phyloP scores from a whole-genome alignment of 1,284 basidiomycete genomes.

The Laetiporus sulphureus region DNA sequence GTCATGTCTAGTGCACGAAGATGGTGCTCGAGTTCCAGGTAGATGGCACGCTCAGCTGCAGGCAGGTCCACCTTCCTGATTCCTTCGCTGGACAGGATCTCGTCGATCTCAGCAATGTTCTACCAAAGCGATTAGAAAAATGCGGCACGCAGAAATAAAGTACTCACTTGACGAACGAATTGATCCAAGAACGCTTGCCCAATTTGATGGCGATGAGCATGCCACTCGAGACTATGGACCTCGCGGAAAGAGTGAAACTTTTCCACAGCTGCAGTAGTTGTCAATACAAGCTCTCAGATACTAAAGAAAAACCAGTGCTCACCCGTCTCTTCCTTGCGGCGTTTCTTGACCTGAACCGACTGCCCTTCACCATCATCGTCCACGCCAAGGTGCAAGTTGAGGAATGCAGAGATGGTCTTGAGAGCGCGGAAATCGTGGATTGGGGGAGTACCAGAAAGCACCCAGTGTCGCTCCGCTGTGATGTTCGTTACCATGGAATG shows the following conservation, averaged over 20 bases:
- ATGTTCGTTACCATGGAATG: conserved; percentile 76
- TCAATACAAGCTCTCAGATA: conserved; percentile 6
- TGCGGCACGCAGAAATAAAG: background rate
- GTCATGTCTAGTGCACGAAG: conserved; percentile 86
- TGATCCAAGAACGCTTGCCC: conserved; percentile 82
- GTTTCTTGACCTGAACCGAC: conserved; percentile 70
- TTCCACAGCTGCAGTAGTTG: conserved; percentile 64
- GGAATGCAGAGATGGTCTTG: conserved; percentile 85
- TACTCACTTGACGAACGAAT: conserved; percentile 76
- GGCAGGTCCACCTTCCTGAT: conserved; percentile 71
- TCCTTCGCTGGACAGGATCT: conserved; percentile 77
- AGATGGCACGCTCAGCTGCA: conserved; percentile 91
- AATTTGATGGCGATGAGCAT: conserved; percentile 76
- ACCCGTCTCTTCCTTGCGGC: conserved; percentile 81
- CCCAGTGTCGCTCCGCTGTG: conserved; percentile 81
- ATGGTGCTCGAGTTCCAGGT: conserved; percentile 91
- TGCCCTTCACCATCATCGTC: conserved; percentile 85
- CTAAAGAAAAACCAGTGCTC: conserved; percentile 16
- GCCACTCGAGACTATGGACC: conserved; percentile 89
- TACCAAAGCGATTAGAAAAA: conserved; percentile 25
- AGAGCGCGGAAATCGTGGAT: conserved; percentile 87
- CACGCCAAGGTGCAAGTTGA: conserved; percentile 83
- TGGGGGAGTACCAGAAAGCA: conserved; percentile 94
- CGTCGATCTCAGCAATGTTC: conserved; percentile 96
- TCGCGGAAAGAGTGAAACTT: conserved; percentile 96